Conservation (phyloP, 2,329 filamentous ascomycete genomes). For the Diaporthe helianthi region DNA sequence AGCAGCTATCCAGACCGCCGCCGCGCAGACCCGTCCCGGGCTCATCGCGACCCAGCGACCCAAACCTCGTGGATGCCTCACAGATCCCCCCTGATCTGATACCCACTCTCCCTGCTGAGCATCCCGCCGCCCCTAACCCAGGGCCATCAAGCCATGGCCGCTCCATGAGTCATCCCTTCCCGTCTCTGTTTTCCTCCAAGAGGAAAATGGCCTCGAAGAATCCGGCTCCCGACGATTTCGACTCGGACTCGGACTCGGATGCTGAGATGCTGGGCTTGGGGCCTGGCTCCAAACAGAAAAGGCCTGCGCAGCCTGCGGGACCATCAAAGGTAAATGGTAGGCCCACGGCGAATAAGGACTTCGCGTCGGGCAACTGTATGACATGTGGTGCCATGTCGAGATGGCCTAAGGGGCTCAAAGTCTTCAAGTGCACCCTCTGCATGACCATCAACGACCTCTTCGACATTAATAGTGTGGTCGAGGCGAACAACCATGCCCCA, state of each 20-base stretch:
- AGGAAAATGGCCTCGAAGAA: constrained; percentile 59
- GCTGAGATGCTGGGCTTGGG: constrained; percentile 39
- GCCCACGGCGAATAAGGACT: constrained; percentile 57
- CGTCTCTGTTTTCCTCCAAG: constrained; percentile 69
- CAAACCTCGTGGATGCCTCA: constrained; percentile 23
- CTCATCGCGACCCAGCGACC: constrained; percentile 16
- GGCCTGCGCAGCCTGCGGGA: constrained; percentile 14
- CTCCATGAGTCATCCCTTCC: constrained; percentile 83
- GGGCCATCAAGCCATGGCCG: constrained; percentile 56
- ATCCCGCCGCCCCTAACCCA: constrained; percentile 31
- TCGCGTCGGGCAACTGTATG: constrained; percentile 78
- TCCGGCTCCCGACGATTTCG: constrained; percentile 46
- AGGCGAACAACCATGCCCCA: constrained; percentile 22
- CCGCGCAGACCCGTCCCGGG: constrained; percentile 26
- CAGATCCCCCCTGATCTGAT: constrained; percentile 48
- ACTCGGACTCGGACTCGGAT: constrained; percentile 51
- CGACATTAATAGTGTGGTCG: constrained; percentile 28
- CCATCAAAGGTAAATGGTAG: constrained; percentile 26
- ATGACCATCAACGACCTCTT: constrained; percentile 82
- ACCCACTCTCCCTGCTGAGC: constrained; percentile 46
- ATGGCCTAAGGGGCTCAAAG: constrained; percentile 76
- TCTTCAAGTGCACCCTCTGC: constrained; percentile 85
- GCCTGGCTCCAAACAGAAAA: constrained; percentile 46
- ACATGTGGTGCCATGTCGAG: constrained; percentile 82
- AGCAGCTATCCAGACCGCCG: constrained; percentile 25